Base-by-base conservation (phyloP, 306 rosid species). In the Ceratonia siliqua region DNA sequence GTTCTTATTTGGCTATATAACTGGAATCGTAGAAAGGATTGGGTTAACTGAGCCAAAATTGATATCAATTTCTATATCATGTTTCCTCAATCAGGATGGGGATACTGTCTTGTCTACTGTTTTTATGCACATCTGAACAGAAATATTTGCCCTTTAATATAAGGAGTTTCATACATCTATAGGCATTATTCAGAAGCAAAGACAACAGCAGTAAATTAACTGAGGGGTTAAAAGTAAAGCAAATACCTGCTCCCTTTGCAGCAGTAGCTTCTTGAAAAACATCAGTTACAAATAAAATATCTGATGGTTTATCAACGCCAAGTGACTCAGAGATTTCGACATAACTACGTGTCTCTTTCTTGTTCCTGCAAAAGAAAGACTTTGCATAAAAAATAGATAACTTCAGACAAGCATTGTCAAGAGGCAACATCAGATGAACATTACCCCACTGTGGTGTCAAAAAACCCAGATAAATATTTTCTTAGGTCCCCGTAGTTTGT, bases 401-500 rank as follows among this genome's bases (percentile, higher is more conserved):
- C 46, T 62, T 53, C 11, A 48, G 69, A 67, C 46, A 22, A 72
- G 36, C 74, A 75, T 52, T 21, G 8, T 27, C 52, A 59, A 43
- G 52, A 42, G 68, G 39, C 52, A 73, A 15, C 48, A 56, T 56
- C 20, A 27, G 25, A 56, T 35, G 45, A 43, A 39, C 62, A 32
- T 78, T 90, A 94, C 99, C 99, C 99, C 84, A 92, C 97, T 42
- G 86, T 69, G 33, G 97, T 91, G 65, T 94, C 99, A 63, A 94
- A 94, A 84, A 85, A 94, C 28, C 96, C 99, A 77, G 87, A 90
- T 73, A 94, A 73, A 75, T 84, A 88, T 78, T 94, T 81, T 79
- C 97, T 84, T 27, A 94, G 87, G 78, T 94, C 96, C 62, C 99
- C 96, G 63, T 86, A 72, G 74, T 85, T 90, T 25, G 98, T 89